These are phyloP conservation scores for Chaetomidium leptoderma DNA, from an alignment of 495 filamentous ascomycete genomes.

Conservation along the genomic window DNA sequence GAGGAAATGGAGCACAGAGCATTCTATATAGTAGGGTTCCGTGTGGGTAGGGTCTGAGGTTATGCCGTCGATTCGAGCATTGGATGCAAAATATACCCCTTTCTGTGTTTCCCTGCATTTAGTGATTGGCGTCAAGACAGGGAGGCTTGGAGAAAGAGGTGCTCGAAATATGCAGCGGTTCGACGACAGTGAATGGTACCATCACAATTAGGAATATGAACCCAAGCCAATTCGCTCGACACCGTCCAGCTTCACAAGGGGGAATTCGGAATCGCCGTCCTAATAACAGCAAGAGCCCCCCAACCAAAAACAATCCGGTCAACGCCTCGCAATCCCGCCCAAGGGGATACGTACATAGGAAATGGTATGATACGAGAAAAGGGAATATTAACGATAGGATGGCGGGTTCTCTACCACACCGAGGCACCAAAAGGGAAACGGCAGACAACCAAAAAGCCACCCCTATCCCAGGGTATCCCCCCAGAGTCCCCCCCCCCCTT, in stretches of 20 bases:
- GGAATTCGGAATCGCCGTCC: background rate
- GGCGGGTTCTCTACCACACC: slow-evolving; percentile 69
- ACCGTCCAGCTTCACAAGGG: background rate
- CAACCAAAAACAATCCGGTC: background rate
- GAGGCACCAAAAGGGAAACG: background rate
- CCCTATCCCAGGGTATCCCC: background rate
- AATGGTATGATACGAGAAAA: slow-evolving; percentile 2
- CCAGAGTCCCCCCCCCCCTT: background rate
- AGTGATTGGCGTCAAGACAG: no score
- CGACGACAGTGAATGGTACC: background rate
- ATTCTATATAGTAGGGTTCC: no score
- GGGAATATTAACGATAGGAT: background rate
- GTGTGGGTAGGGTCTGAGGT: background rate
- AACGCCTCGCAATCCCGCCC: slow-evolving; percentile 15
- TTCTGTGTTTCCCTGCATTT: no score
- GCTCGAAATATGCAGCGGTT: no score
- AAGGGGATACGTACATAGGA: slow-evolving; percentile 2
- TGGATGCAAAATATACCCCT: background rate
- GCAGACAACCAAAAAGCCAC: background rate
- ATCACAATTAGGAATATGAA: background rate
- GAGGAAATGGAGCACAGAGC: background rate
- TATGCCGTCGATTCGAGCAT: background rate
- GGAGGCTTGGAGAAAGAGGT: no score
- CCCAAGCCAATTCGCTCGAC: background rate
- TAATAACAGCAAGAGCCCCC: background rate